Base-by-base conservation (phyloP, 176 grass and related monocot genomes). In the Saccharum spontaneum region DNA sequence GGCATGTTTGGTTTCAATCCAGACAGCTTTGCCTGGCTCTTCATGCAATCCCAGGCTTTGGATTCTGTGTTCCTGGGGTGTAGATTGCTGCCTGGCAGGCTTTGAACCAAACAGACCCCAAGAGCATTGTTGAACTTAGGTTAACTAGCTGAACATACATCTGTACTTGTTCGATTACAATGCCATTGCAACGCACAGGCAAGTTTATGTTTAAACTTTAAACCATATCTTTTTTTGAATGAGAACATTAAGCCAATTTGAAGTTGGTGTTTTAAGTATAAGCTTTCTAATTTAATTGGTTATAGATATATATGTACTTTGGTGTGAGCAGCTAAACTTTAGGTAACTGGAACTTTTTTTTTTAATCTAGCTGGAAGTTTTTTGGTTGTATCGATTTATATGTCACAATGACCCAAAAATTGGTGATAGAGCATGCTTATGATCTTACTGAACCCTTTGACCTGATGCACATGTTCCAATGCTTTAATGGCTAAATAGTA, bases 371-470 rank as follows among this genome's bases (percentile, higher is more conserved):
- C 46, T 48, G 3, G 46, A 48, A 15, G 46, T 48, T 48, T 48
- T 83, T 86, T 50, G 39, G 63, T 71, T 64, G 22, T 34, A 8
- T 40, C n/a, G 13, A 34, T 89, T 74, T 37, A 37, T 69, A 66
- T 3, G 22, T 76, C 16, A 33, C 39, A 66, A 78, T 20, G 38
- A 7, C 17, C 64, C 78, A 79, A 39, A 39, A 40, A 66, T 57
- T 46, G 34, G 43, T 18, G 37, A 7, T 65, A 76, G 70, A 30
- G 10, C 8, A 41, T 67, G 48, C 40, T 64, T 33, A 76, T 82
- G 54, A 48, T 89, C n/a, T 64, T 62, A 89, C 13, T 41, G 1
- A n/a, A 33, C 17, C 40, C 30, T 60, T 73, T 57, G 55, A 55
- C 8, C 63, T 34, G 18, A 57, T 87, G 75, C 69, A 40, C 59